phyloP scores from a whole-genome alignment of 805 yeast genomes.

The Brettanomyces custersianus region DNA sequence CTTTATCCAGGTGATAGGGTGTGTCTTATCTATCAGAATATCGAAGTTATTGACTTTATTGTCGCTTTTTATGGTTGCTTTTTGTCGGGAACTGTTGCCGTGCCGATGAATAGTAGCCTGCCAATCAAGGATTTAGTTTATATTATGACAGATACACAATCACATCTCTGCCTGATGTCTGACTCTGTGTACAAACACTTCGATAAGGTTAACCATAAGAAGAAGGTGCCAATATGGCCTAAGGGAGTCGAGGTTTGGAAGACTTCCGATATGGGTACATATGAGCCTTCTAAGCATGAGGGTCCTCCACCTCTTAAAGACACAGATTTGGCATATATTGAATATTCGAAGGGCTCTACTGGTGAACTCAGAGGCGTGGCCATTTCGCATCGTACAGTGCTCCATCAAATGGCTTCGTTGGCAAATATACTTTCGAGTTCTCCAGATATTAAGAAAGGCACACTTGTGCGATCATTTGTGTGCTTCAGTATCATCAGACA shows the following conservation, averaged over 20 bases:
- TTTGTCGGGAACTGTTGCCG: slow-evolving; percentile 88
- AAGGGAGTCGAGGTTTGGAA: slow-evolving; percentile 66
- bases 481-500: slow-evolving; percentile 39
- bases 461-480: slow-evolving; percentile 44
- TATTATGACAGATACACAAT: slow-evolving; percentile 63
- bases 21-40: slow-evolving; percentile 71
- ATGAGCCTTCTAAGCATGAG: slow-evolving; percentile 46
- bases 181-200: slow-evolving; percentile 69
- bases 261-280: slow-evolving; percentile 80
- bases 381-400: slow-evolving; percentile 76
- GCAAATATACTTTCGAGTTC: slow-evolving; percentile 59
- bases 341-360: slow-evolving; percentile 79
- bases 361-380: slow-evolving; percentile 94
- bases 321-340: slow-evolving; percentile 87
- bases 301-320: slow-evolving; percentile 60
- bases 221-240: slow-evolving; percentile 44
- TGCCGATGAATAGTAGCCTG: slow-evolving; percentile 76
- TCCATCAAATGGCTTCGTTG: slow-evolving; percentile 79
- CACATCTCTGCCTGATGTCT: slow-evolving; percentile 72
- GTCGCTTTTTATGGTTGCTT: slow-evolving; percentile 87
- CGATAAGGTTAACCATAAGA: slow-evolving; percentile 44
- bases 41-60: slow-evolving; percentile 78
- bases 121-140: slow-evolving; percentile 61
- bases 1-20: slow-evolving; percentile 79
- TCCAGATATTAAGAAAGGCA: slow-evolving; percentile 26